Conservation (phyloP, 257 asterid species). For the Solanum microdontum region DNA sequence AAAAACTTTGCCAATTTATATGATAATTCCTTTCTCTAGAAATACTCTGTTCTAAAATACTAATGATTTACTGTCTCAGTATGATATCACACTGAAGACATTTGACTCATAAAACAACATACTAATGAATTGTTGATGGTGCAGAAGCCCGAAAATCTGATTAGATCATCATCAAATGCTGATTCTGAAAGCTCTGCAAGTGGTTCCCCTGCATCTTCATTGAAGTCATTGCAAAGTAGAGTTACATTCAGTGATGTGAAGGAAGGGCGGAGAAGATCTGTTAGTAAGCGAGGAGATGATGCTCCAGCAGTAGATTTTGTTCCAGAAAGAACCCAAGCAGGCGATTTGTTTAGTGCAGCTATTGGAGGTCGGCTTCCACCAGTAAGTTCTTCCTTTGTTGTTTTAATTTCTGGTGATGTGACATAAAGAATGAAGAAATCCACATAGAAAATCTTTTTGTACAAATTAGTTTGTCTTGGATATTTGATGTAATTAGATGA, state of each 20-base stretch:
- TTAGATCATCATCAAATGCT: constrained; percentile 28
- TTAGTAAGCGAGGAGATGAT: constrained; percentile 39
- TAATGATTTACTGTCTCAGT: neutral
- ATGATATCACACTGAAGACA: neutral
- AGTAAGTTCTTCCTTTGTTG: constrained; percentile 21
- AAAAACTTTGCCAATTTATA: neutral
- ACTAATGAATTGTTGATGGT: constrained; percentile 3
- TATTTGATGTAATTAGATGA: neutral
- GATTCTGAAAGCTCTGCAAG: constrained; percentile 53
- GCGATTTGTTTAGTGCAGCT: constrained; percentile 65
- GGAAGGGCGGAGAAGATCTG: constrained; percentile 50
- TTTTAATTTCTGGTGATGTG: neutral
- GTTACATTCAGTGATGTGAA: constrained; percentile 42
- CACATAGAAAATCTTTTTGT: neutral
- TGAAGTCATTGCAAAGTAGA: constrained; percentile 37
- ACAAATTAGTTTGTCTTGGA: neutral
- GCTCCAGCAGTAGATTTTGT: neutral
- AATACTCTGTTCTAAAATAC: neutral
- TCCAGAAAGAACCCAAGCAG: constrained; percentile 36
- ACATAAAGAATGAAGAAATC: neutral
- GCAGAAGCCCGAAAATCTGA: constrained; percentile 59
- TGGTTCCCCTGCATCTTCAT: constrained; percentile 60
- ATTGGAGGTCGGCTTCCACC: constrained; percentile 46
- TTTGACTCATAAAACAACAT: neutral
- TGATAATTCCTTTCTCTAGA: neutral